Evolutionary conservation across 371 early-diverging fungal genomes (phyloP).

Genomic region (Globomyces sp.): DNA sequence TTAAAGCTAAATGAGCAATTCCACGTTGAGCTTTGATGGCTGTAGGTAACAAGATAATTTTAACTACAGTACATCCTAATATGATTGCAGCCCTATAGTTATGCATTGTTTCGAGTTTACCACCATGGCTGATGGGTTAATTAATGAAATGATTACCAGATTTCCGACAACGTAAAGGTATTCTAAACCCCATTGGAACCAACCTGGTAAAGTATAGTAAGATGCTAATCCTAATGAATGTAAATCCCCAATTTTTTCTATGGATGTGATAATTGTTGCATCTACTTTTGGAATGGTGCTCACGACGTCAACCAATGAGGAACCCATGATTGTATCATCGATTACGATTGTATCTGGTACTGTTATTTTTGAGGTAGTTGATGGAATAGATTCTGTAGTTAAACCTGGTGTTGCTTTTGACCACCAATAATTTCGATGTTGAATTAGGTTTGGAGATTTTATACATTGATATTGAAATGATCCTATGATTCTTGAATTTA

Average conservation of each 20-base stretch:
- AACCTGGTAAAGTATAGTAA: constrained; percentile 67
- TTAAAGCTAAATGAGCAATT: constrained; percentile 67
- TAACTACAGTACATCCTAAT: constrained; percentile 62
- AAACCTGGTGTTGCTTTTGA: too few relatives aligned
- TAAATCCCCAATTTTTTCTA: constrained; percentile 10
- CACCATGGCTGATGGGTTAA: too few relatives aligned
- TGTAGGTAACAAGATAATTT: constrained; percentile 72
- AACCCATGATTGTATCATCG: too few relatives aligned
- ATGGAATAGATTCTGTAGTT: too few relatives aligned
- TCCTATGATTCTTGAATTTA: too few relatives aligned
- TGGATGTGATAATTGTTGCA: constrained; percentile 1
- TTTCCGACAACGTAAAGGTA: constrained; percentile 76
- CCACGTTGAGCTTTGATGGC: constrained; percentile 74
- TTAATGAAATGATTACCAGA: constrained; percentile 54
- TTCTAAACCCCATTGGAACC: constrained; percentile 73
- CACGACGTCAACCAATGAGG: too few relatives aligned
- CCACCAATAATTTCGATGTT: too few relatives aligned
- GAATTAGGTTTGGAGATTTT: too few relatives aligned
- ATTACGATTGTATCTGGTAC: too few relatives aligned
- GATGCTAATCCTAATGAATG: constrained; percentile 3
- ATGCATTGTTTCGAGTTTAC: neutral
- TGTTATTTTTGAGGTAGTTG: too few relatives aligned
- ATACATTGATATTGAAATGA: too few relatives aligned
- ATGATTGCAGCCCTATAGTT: constrained; percentile 63
- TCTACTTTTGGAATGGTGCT: neutral